Evolutionary conservation across 805 yeast genomes (phyloP).

Genomic region (Starmerella stigmatis): DNA sequence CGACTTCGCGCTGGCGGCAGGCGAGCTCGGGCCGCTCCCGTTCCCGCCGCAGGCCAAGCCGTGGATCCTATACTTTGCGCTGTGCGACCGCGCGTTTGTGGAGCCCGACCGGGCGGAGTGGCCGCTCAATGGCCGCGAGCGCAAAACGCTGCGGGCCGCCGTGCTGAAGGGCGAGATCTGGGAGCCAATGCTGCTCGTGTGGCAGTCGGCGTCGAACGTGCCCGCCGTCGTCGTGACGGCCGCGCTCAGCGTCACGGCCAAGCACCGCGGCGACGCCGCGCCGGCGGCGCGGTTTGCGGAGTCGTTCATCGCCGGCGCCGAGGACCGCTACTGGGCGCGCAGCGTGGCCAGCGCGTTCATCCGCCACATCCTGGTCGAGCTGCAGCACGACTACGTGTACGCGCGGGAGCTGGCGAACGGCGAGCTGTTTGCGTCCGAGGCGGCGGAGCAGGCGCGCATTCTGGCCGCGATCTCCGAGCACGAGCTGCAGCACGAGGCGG

Average conservation of each 20-base stretch:
- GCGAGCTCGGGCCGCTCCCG: conserved; percentile 1
- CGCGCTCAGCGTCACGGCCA: conserved; percentile 8
- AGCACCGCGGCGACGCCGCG: conserved; percentile 11
- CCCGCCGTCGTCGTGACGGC: conserved; percentile 12
- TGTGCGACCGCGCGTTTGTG: conserved; percentile 18
- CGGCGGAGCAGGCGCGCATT: background rate
- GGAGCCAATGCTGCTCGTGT: conserved; percentile 4
- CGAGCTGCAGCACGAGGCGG: background rate
- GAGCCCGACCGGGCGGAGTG: conserved; percentile 14
- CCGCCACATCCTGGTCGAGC: conserved; percentile 2
- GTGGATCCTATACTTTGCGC: conserved; percentile 17
- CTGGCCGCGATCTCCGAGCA: background rate
- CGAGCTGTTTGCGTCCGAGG: background rate
- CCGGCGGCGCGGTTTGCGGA: conserved; percentile 15
- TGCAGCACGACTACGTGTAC: conserved; percentile 16
- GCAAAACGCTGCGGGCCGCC: conserved; percentile 7
- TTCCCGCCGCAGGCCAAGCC: conserved; percentile 5
- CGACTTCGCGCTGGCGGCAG: conserved; percentile 12
- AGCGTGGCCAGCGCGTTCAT: conserved; percentile 11
- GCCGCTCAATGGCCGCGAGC: conserved; percentile 11
- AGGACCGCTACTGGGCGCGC: conserved; percentile 2
- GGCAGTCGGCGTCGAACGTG: conserved; percentile 4
- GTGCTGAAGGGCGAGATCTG: conserved; percentile 5
- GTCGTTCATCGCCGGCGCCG: conserved; percentile 6
- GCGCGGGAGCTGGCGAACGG: conserved; percentile 15